These are phyloP conservation scores for Cytospora paraplurivora DNA, from an alignment of 2,329 filamentous ascomycete species.

Conservation along the genomic window DNA sequence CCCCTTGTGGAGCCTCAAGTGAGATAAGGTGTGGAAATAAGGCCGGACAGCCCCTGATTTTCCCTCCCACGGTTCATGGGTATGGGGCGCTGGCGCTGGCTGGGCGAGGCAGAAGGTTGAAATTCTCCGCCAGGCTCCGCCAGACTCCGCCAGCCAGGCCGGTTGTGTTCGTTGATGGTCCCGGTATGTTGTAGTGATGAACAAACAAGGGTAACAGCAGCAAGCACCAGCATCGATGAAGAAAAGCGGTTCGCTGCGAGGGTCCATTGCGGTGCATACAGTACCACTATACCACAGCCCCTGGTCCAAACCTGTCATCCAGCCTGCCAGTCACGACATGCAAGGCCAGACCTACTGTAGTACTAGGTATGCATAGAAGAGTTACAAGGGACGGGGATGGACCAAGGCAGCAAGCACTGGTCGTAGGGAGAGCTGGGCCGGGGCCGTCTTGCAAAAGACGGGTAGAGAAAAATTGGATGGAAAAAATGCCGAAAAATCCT, in stretches of 20 bases:
- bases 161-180: no score
- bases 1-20: slow-evolving; percentile 24
- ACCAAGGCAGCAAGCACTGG: slow-evolving; percentile 35
- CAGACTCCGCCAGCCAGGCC: neutral
- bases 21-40: slow-evolving; percentile 28
- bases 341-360: slow-evolving; percentile 9
- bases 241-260: slow-evolving; percentile 18
- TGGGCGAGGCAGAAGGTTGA: neutral
- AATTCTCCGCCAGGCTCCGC: no score
- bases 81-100: neutral
- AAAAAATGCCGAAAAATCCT: no score
- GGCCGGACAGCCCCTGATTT: slow-evolving; percentile 24
- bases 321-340: slow-evolving; percentile 1
- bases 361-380: neutral
- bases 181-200: neutral
- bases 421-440: slow-evolving; percentile 51
- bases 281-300: neutral
- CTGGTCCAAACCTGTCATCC: neutral
- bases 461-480: no score
- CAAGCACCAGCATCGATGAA: neutral
- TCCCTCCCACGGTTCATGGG: slow-evolving; percentile 8
- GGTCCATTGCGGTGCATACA: neutral
- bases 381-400: slow-evolving; percentile 1
- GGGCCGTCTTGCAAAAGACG: slow-evolving; percentile 38
- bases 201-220: slow-evolving; percentile 25